Conservation (phyloP, 108 stramenopile species). For the Cylindrotheca closterium region DNA sequence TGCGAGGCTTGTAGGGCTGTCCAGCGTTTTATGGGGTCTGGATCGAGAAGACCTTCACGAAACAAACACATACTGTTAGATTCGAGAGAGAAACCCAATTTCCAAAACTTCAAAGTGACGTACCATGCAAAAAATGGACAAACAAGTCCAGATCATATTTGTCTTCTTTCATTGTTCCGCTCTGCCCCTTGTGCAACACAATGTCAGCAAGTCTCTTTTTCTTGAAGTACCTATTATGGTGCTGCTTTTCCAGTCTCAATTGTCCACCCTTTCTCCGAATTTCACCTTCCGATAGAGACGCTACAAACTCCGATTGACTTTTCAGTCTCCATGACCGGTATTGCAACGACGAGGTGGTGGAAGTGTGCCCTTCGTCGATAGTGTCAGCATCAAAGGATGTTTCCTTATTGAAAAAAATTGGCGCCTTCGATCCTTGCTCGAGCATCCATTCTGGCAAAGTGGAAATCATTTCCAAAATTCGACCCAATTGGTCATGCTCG, state of each 20-base stretch:
- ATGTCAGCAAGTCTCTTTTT: constrained; percentile 70
- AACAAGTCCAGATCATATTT: constrained; percentile 60
- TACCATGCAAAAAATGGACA: constrained; percentile 72
- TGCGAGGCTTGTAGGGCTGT: constrained; percentile 72
- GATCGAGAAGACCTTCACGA: constrained; percentile 57
- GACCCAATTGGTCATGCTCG: constrained; percentile 93
- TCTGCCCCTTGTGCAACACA: constrained; percentile 66
- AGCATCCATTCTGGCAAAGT: constrained; percentile 87
- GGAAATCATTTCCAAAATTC: constrained; percentile 94
- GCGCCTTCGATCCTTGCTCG: constrained; percentile 70
- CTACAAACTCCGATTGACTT: constrained; percentile 68
- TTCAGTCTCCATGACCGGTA: constrained; percentile 82
- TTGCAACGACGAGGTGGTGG: constrained; percentile 15
- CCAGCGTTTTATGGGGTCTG: constrained; percentile 85
- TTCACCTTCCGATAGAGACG: constrained; percentile 65
- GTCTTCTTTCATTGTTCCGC: constrained; percentile 37
- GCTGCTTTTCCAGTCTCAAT: constrained; percentile 74
- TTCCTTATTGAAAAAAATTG: constrained; percentile 69
- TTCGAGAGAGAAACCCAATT: not conserved
- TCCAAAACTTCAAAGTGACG: not conserved
- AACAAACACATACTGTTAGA: not conserved
- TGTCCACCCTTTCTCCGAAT: constrained; percentile 67
- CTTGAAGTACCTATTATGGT: constrained; percentile 80
- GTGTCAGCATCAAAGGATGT: constrained; percentile 9
- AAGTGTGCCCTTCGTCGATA: constrained; percentile 2